Evolutionary conservation across 2,329 filamentous ascomycete species (phyloP).

Genomic region (Pseudophaeomoniella oleicola): DNA sequence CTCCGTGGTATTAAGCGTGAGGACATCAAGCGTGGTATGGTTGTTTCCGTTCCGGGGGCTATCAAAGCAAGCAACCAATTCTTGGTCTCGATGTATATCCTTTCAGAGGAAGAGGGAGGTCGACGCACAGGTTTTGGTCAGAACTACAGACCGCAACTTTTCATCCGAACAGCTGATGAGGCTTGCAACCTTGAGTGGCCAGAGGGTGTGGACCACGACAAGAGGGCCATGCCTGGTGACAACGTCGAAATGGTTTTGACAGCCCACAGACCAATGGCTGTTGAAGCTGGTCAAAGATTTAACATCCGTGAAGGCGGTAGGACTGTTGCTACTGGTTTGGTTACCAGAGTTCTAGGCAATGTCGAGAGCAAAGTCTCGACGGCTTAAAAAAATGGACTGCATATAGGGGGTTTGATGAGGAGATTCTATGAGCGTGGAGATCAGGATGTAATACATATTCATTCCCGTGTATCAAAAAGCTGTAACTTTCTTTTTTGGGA

Average conservation of each 20-base stretch:
- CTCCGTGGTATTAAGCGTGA: constrained; percentile 93
- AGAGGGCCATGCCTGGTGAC: constrained; percentile 95
- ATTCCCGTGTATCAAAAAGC: not conserved
- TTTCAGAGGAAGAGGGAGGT: constrained; percentile 95
- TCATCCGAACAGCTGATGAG: constrained; percentile 76
- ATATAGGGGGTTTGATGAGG: not conserved
- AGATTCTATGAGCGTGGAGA: no score
- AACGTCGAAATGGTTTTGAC: constrained; percentile 94
- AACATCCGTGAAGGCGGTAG: constrained; percentile 96
- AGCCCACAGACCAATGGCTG: constrained; percentile 69
- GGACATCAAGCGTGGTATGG: constrained; percentile 90
- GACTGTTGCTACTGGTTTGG: constrained; percentile 70
- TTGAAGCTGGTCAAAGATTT: constrained; percentile 89
- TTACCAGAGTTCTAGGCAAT: constrained; percentile 51
- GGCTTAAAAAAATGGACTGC: not conserved
- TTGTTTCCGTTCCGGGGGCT: constrained; percentile 68
- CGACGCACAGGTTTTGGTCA: constrained; percentile 88
- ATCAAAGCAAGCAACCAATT: constrained; percentile 85
- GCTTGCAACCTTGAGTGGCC: constrained; percentile 71
- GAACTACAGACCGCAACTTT: constrained; percentile 96
- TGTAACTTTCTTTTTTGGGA: not conserved
- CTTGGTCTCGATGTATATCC: constrained; percentile 88
- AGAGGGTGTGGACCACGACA: constrained; percentile 59
- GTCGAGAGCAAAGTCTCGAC: not conserved
- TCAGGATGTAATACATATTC: not conserved